phyloP scores from a whole-genome alignment of 2,329 filamentous ascomycete genomes.

The Ceratocystis eucalypticola region DNA sequence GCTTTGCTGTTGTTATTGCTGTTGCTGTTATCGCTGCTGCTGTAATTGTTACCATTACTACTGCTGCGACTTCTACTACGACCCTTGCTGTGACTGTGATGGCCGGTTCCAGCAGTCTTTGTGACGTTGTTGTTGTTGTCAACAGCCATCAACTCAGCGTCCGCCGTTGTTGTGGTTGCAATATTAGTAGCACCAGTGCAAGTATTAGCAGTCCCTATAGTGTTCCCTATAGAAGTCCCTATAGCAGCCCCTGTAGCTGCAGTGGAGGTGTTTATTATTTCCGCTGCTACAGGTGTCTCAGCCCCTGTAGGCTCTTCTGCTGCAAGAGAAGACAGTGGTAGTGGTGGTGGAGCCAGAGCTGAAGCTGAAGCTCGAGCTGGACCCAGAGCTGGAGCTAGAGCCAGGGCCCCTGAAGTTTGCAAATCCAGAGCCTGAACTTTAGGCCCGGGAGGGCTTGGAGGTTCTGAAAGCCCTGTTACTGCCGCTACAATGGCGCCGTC shows the following conservation, averaged over 20 bases:
- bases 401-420: not conserved
- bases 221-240: no score
- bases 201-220: no score
- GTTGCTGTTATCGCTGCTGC: not conserved
- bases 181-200: no score
- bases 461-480: not conserved
- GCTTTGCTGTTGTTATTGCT: not conserved
- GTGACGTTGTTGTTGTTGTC: not conserved
- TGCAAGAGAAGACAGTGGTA: not conserved
- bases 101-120: not conserved
- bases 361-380: not conserved
- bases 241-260: no score
- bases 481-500: conserved; percentile 7
- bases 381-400: not conserved
- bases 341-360: not conserved
- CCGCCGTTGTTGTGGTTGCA: not conserved
- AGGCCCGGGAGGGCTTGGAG: not conserved
- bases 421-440: not conserved
- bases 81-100: not conserved
- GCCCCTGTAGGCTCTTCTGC: not conserved
- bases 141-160: not conserved
- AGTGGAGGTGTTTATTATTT: not conserved
- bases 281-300: not conserved
- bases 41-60: conserved; percentile 6
- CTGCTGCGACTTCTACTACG: not conserved